Conservation (phyloP, 257 asterid genomes). For the Nicotiana otophora region DNA sequence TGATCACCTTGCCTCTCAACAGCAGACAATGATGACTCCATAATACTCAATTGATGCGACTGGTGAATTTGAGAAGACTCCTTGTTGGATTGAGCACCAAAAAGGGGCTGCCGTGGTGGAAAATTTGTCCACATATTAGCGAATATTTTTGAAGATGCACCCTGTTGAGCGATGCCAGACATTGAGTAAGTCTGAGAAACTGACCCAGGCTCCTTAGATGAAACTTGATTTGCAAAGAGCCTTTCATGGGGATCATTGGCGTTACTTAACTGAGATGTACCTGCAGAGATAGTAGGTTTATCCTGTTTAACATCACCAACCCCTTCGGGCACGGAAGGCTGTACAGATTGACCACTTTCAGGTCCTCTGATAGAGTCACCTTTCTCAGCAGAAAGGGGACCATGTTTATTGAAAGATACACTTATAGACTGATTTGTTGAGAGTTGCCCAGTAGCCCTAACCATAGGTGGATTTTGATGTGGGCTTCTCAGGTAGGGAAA, state of each 20-base stretch:
- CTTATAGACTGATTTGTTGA: conserved; percentile 17
- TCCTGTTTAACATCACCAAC: conserved; percentile 26
- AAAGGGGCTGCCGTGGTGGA: conserved; percentile 34
- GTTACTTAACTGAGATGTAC: conserved; percentile 23
- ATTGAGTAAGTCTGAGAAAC: conserved; percentile 32
- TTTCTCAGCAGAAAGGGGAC: conserved; percentile 34
- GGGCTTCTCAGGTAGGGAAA: conserved; percentile 38
- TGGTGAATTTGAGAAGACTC: conserved; percentile 30
- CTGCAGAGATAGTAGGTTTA: conserved; percentile 29
- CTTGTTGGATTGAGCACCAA: conserved; percentile 31
- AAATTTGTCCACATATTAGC: conserved; percentile 42
- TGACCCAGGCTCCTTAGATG: conserved; percentile 26
- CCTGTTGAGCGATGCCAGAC: conserved; percentile 31
- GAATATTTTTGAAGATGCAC: conserved; percentile 26
- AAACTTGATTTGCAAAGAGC: conserved; percentile 29
- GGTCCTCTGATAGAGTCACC: conserved; percentile 24
- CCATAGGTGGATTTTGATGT: conserved; percentile 42
- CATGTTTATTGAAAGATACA: conserved; percentile 26
- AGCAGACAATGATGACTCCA: conserved; percentile 48
- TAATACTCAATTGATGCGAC: conserved; percentile 36
- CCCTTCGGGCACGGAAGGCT: conserved; percentile 33
- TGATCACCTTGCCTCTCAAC: conserved; percentile 25
- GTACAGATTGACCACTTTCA: conserved; percentile 26
- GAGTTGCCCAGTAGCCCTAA: conserved; percentile 35
- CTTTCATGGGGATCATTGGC: conserved; percentile 31